Base-by-base conservation (phyloP, 352 stramenopile species). In the Blastocystis sp. region DNA sequence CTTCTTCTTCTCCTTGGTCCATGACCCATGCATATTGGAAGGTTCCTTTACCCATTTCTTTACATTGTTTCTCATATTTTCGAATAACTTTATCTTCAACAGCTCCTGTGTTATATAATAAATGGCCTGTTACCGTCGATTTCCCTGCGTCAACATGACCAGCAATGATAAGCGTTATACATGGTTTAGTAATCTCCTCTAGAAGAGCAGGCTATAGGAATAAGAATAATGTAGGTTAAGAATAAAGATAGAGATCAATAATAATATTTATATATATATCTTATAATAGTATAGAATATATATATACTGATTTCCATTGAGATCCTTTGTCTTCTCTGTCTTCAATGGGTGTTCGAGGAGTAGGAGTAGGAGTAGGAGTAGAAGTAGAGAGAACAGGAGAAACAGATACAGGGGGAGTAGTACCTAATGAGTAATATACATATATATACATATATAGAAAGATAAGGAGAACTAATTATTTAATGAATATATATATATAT, bases 91-190 rank as follows among this genome's bases (percentile, higher is more conserved):
- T 58, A 83, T 86, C 72, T 91, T 89, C 71, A 86, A 80, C 73
- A 89, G 81, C 24, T 80, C 68, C 28, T 74, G 71, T 65, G 4
- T 39, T n/a, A 64, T 86, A 82, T 11, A 95, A 73, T 66, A 95
- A 72, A 55, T 94, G 87, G 0, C 88, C 88, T 39, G 86, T 95
- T 58, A 95, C 79, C 0, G 88, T 95, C 37, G 81, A 93, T 75
- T 95, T 96, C 27, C 88, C 88, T 1, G 84, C 82, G 72, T 96
- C 88, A 10, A 96, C 88, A 64, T 96, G 88, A 11, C 88, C 88
- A 31, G 94, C 78, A 23, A 95, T 81, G 27, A 95, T 84, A 75
- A 95, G 82, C 46, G 79, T 91, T 55, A 94, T 78, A 72, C 65
- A 21, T 24, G 48, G 16, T 27, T 58, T 24, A 24, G 39, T 62